Conservation (phyloP, 345 rosid species). For the Eutrema heterophyllum region DNA sequence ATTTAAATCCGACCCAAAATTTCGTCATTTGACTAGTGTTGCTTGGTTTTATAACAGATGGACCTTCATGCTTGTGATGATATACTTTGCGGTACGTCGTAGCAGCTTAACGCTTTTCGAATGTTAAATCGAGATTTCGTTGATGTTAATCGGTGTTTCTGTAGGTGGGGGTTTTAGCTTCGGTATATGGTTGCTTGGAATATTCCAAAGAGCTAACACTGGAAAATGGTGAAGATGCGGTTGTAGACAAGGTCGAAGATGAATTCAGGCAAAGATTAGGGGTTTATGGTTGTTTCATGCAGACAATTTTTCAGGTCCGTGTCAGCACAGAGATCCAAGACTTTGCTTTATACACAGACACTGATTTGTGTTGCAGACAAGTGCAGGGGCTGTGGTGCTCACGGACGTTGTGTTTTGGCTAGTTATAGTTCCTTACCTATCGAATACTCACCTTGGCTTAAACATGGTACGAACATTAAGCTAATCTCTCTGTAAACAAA, state of each 20-base stretch:
- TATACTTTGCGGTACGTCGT: constrained; percentile 81
- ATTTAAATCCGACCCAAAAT: background rate
- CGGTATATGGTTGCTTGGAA: constrained; percentile 75
- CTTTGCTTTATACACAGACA: background rate
- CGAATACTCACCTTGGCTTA: constrained; percentile 55
- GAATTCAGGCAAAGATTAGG: constrained; percentile 42
- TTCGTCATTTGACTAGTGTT: background rate
- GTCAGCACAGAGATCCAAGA: background rate
- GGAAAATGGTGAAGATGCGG: constrained; percentile 34
- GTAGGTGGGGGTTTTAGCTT: constrained; percentile 63
- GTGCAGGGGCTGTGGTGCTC: constrained; percentile 75
- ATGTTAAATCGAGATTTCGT: background rate
- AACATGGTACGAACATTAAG: constrained; percentile 43
- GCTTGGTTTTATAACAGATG: constrained; percentile 53
- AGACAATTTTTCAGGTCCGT: constrained; percentile 63
- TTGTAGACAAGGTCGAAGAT: constrained; percentile 18
- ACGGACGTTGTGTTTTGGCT: constrained; percentile 81
- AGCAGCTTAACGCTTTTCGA: background rate
- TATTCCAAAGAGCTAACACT: constrained; percentile 12
- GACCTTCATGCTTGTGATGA: constrained; percentile 71
- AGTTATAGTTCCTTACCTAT: constrained; percentile 59
- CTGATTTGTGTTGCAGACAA: constrained; percentile 39
- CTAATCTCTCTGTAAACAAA: background rate
- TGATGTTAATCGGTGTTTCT: background rate
- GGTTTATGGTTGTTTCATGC: constrained; percentile 77